phyloP scores from a whole-genome alignment of 495 filamentous ascomycete species.

The Penicillium daleae region DNA sequence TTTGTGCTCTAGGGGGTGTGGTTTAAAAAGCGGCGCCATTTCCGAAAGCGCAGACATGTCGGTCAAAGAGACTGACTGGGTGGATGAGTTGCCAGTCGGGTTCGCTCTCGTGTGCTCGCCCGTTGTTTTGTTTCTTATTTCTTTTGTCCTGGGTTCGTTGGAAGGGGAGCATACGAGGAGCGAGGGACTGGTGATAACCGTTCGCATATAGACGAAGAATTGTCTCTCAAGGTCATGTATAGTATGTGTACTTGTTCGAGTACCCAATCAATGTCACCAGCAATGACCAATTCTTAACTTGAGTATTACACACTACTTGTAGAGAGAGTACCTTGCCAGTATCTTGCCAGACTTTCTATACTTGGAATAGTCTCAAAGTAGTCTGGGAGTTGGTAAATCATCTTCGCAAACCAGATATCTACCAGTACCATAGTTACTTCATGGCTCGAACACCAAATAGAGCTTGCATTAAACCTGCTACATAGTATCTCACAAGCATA shows the following conservation, averaged over 20 bases:
- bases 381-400: no score
- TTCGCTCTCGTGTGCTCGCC: not conserved
- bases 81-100: not conserved
- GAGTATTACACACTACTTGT: not conserved
- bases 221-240: constrained; percentile 32
- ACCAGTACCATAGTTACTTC: no score
- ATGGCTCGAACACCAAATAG: not conserved
- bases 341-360: not conserved
- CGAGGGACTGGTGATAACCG: constrained; percentile 21
- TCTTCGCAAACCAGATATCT: no score
- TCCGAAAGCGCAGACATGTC: not conserved
- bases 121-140: not conserved
- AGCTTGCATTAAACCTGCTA: not conserved
- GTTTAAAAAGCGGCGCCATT: constrained; percentile 1
- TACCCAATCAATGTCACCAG: constrained; percentile 27
- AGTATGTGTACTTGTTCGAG: constrained; percentile 33
- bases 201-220: constrained; percentile 34
- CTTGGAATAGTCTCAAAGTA: not conserved
- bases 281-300: not conserved
- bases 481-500: not conserved
- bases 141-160: not conserved
- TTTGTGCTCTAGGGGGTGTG: not conserved
- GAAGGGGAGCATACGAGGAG: constrained; percentile 1
- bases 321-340: not conserved
- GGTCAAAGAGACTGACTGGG: not conserved